Conservation (phyloP, 148 eudicot genomes). For the Vaccinium macrocarpon region DNA sequence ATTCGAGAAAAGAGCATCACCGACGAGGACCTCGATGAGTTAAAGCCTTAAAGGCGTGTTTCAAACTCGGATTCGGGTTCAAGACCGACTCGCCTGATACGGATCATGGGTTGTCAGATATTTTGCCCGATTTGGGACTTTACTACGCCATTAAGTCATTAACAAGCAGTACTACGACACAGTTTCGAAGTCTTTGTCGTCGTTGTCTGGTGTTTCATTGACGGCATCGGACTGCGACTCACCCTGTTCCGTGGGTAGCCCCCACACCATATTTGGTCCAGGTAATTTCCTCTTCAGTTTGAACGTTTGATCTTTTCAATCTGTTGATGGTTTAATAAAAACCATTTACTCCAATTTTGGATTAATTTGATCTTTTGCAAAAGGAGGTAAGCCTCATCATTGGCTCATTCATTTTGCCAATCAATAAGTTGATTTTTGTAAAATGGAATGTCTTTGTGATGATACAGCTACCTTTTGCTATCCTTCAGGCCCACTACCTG, state of each 20-base stretch:
- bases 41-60: slow-evolving; percentile 68
- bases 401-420: background rate
- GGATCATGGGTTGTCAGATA: slow-evolving; percentile 48
- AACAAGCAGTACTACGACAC: slow-evolving; percentile 51
- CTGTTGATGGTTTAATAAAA: background rate
- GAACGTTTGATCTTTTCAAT: background rate
- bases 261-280: slow-evolving; percentile 55
- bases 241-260: slow-evolving; percentile 48
- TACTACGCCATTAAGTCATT: slow-evolving; percentile 65
- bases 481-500: slow-evolving; percentile 73
- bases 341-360: too few species aligned
- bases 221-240: slow-evolving; percentile 39
- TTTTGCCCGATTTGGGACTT: slow-evolving; percentile 70
- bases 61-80: slow-evolving; percentile 77
- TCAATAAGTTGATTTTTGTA: background rate
- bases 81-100: slow-evolving; percentile 62
- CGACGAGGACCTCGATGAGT: slow-evolving; percentile 82
- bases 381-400: too few species aligned
- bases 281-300: slow-evolving; percentile 35
- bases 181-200: slow-evolving; percentile 39
- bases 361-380: background rate
- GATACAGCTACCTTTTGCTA: slow-evolving; percentile 2
- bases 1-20: slow-evolving; percentile 51
- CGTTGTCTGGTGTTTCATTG: slow-evolving; percentile 19
- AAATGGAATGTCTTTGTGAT: slow-evolving; percentile 5